Evolutionary conservation across 352 stramenopile species (phyloP), one percentile per base, ranked within the genome.

Genomic region (Pythium utonaiense): DNA sequence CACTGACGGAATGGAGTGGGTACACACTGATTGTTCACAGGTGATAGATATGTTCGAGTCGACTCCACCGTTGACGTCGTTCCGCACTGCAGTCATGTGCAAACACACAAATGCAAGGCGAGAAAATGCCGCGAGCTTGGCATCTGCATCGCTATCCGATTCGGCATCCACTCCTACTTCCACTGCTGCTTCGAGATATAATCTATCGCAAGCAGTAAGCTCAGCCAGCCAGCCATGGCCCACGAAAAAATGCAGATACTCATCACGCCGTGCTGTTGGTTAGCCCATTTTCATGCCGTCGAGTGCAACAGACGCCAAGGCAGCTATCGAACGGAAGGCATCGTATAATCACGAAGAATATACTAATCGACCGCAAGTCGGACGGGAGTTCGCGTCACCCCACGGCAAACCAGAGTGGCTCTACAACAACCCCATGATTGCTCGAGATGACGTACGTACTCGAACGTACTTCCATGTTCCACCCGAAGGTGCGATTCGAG

Each of bases 31-130:
- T 33, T n/a, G 28, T 33, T 33, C 28, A 9, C 60, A 88, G 79
- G 61, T 89, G 4, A 73, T 81, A 42, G 69, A 71, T 21, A 83
- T 90, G 57, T 89, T 91, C 56, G 57, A 81, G n/a, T 63, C 27
- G 45, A 74, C 78, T 53, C 57, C 75, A 49, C 81, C 78, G 33
- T 64, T 91, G 38, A 76, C 75, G 34, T 72, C 48, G 10, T 91
- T 91, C 63, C 68, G 77, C n/a, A 76, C 67, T 16, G 70, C 73
- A 9, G 65, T 89, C 27, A 70, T 89, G 65, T 88, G 77, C 70
- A 91, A 87, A 59, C 80, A 89, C 65, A 70, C 71, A 34, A 83
- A 83, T 33, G 78, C 75, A 49, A 69, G 80, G 9, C 48, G 38
- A 33, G 59, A 65, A 48, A 22, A 40, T 3, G 31, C 30, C 3